Evolutionary conservation across 129 eudicot genomes (phyloP).

Genomic region (Dittrichia graveolens): DNA sequence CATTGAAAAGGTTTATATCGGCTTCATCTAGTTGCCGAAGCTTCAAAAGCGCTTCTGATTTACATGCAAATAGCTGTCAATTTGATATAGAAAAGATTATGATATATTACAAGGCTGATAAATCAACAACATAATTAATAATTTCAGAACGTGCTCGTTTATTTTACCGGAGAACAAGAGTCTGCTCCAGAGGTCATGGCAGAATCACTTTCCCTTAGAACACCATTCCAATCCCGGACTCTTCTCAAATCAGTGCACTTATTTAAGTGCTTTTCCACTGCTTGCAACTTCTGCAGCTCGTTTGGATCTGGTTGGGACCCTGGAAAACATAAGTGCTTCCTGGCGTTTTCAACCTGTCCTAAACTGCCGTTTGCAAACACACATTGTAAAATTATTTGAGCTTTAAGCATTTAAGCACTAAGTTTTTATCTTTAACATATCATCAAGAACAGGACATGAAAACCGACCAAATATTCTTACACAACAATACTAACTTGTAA

Average conservation of each 20-base stretch:
- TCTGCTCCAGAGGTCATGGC: slow-evolving; percentile 89
- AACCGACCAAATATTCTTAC: not conserved
- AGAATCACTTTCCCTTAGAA: slow-evolving; percentile 60
- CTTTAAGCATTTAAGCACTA: not conserved
- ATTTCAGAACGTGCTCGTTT: not conserved
- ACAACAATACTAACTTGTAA: not conserved
- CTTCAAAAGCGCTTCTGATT: slow-evolving; percentile 88
- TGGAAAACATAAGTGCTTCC: slow-evolving; percentile 54
- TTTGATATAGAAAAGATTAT: slow-evolving; percentile 26
- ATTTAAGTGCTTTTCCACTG: slow-evolving; percentile 55
- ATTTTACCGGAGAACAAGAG: slow-evolving; percentile 72
- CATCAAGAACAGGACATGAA: not conserved
- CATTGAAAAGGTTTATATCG: slow-evolving; percentile 36
- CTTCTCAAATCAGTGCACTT: slow-evolving; percentile 64
- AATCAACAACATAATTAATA: not conserved
- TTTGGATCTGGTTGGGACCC: slow-evolving; percentile 53
- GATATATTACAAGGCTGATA: not conserved
- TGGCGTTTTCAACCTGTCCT: slow-evolving; percentile 77
- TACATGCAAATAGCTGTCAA: slow-evolving; percentile 79
- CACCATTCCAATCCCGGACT: slow-evolving; percentile 68
- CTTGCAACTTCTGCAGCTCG: slow-evolving; percentile 63
- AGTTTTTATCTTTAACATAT: slow-evolving; percentile 3
- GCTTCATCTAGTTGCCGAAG: slow-evolving; percentile 77
- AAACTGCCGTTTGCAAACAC: slow-evolving; percentile 47
- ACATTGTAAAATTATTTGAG: slow-evolving; percentile 5